Conservation (phyloP, 1,284 basidiomycete genomes). For the Ganoderma leucocontextum region DNA sequence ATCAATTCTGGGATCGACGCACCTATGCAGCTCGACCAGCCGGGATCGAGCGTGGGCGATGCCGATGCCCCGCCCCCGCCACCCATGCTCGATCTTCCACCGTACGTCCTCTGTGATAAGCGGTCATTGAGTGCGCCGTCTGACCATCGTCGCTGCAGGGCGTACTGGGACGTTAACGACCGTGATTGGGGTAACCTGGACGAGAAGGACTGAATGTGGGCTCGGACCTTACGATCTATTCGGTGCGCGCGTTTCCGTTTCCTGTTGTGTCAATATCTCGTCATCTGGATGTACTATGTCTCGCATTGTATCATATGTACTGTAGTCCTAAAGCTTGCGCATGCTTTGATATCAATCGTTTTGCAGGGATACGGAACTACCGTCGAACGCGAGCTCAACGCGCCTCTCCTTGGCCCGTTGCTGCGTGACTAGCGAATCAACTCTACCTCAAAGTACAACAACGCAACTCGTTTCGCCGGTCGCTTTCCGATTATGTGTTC, state of each 20-base stretch:
- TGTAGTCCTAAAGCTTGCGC: background rate
- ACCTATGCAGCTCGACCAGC: constrained; percentile 8
- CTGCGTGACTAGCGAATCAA: background rate
- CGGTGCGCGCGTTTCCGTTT: constrained; percentile 9
- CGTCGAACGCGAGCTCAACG: background rate
- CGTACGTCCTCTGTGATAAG: constrained; percentile 10
- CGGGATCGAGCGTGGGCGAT: background rate
- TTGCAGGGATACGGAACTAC: background rate
- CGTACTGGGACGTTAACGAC: constrained; percentile 22
- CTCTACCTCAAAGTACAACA: background rate
- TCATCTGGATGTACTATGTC: background rate
- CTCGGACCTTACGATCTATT: background rate
- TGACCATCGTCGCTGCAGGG: background rate
- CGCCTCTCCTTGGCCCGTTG: background rate
- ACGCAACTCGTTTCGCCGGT: background rate
- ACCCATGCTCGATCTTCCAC: constrained; percentile 22
- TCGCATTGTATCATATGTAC: background rate
- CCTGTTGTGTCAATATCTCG: background rate
- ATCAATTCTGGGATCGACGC: constrained; percentile 21
- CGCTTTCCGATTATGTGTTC: background rate
- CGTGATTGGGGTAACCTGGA: constrained; percentile 9
- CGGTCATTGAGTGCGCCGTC: background rate
- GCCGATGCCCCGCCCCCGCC: constrained; percentile 1
- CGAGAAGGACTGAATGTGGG: constrained; percentile 13
- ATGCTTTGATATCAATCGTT: background rate